Base-by-base conservation (phyloP, 495 filamentous ascomycete species). In the Podospora pseudoanserina region DNA sequence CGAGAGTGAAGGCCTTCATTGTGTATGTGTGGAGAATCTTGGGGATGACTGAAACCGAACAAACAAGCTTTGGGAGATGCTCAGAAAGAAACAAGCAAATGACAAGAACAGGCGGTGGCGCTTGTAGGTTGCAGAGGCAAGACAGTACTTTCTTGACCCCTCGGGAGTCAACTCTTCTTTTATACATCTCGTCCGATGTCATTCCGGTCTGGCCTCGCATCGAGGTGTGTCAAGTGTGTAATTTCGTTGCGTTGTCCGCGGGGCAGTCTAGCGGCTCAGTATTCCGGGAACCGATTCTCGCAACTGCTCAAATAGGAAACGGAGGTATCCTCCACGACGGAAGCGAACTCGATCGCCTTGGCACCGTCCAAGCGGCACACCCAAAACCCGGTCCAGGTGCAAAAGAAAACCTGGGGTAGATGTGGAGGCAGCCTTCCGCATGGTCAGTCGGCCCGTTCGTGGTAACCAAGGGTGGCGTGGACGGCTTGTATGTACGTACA, bases 1-100 rank as follows among this genome's bases (percentile, higher is more conserved):
- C 66, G 27, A 76, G 66, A 15, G 71, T 23, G 60, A 77, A 58
- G 11, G 71, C 65, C 67, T 76, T 71, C 73, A 76, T 32, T 23
- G 58, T 57, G 53, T n/a, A 34, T 55, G 5, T 65, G 55, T 59
- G 18, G 5, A 23, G 15, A 18, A 13, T 56, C 19, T 1, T 56
- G 54, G 15, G 15, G 54, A 56, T 18, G 55, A 57, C 16, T n/a
- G 18, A 58, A 20, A 20, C 55, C 5, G 55, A 13, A 58, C n/a
- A 20, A 58, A 58, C n/a, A 58, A 58, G 55, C n/a, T 56, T 56
- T 49, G 11, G 3, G 39, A 49, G 39, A 49, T 49, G 7, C 39
- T 49, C 15, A 49, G 23, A 23, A 23, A 49, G 13, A 3, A 13
- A 16, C 7, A 13, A 16, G 39, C 39, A 49, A 49, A 13, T 11